phyloP scores from a whole-genome alignment of 2,329 filamentous ascomycete genomes.

The Tolypocladium amazonense region DNA sequence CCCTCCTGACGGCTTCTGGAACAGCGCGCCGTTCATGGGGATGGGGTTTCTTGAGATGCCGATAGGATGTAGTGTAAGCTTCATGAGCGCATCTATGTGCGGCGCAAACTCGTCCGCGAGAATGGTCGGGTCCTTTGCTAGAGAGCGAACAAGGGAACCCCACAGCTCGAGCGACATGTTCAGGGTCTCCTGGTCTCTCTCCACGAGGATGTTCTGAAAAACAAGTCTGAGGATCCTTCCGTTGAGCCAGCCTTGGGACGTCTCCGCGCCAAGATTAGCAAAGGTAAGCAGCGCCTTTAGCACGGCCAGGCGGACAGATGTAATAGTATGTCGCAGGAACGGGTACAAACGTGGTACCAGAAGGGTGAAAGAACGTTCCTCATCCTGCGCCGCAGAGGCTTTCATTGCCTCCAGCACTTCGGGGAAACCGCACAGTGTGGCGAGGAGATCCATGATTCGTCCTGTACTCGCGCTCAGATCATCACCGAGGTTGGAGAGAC shows the following conservation, averaged over 20 bases:
- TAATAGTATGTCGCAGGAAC: slow-evolving; percentile 94
- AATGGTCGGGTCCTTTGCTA: slow-evolving; percentile 53
- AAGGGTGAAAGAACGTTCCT: slow-evolving; percentile 81
- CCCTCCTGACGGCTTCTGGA: slow-evolving; percentile 87
- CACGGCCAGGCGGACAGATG: slow-evolving; percentile 85
- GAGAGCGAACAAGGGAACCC: slow-evolving; percentile 61
- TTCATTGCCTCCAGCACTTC: slow-evolving; percentile 94
- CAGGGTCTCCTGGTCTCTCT: slow-evolving; percentile 76
- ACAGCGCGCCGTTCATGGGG: slow-evolving; percentile 79
- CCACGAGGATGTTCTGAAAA: slow-evolving; percentile 92
- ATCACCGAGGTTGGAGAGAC: slow-evolving; percentile 90
- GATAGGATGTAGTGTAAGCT: slow-evolving; percentile 79
- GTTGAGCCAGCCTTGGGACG: slow-evolving; percentile 84
- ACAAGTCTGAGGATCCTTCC: slow-evolving; percentile 79
- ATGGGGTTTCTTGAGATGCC: slow-evolving; percentile 85
- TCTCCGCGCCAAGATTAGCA: slow-evolving; percentile 68
- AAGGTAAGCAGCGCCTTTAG: slow-evolving; percentile 90
- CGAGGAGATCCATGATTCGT: slow-evolving; percentile 95
- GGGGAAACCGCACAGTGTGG: slow-evolving; percentile 89
- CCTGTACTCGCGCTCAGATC: slow-evolving; percentile 95
- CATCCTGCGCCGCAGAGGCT: slow-evolving; percentile 68
- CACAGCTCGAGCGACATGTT: slow-evolving; percentile 80
- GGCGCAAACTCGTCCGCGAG: slow-evolving; percentile 63
- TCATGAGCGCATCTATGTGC: slow-evolving; percentile 72
- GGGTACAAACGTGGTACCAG: slow-evolving; percentile 90